Evolutionary conservation across 495 filamentous ascomycete genomes (phyloP), one percentile per base, ranked within the genome.

Genomic region (Penicillium pancosmium): DNA sequence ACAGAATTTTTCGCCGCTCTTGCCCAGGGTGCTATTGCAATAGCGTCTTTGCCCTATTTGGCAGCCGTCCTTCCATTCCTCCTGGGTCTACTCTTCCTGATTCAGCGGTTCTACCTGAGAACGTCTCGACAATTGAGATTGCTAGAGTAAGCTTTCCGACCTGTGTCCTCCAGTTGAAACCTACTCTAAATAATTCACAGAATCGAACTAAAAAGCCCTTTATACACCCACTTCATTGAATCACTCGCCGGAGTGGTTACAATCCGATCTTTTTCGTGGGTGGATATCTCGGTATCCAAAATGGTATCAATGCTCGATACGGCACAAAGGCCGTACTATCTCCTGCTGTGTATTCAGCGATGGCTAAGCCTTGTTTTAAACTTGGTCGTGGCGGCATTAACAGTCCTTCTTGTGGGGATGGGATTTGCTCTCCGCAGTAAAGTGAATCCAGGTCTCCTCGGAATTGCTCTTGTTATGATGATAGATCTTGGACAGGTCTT

Each of bases 41-140:
- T 69, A 46, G 59, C 61, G 15, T 60, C 61, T 7, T 18, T 64
- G 7, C 61, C 75, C 85, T 80, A 23, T 35, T 69, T 55, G 54
- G 76, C 50, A 55, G 57, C 55, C 8, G 50, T 60, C 9, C 49
- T 66, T 12, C 70, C 68, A 18, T 19, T 64, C 44, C 73, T 49
- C 0, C 31, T 76, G 35, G 52, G 63, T 19, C 25, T 76, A 0
- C 54, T 84, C 13, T 79, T 70, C 51, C 88, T 85, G 69, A 88
- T 93, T 50, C 91, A 93, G 68, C 78, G 88, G 51, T 93, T 92
- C 73, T 93, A 94, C 73, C 84, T 94, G n/a, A 79, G 88, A 21
- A 91, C 91, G 31, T 92, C 90, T 52, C 83, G 89, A 57, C 91
- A 94, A 72, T 75, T 93, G 33, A 91, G 92, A 72, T 79, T 91